These are phyloP conservation scores for Calophaca sinica DNA, from an alignment of 306 rosid species.

Conservation along the genomic window DNA sequence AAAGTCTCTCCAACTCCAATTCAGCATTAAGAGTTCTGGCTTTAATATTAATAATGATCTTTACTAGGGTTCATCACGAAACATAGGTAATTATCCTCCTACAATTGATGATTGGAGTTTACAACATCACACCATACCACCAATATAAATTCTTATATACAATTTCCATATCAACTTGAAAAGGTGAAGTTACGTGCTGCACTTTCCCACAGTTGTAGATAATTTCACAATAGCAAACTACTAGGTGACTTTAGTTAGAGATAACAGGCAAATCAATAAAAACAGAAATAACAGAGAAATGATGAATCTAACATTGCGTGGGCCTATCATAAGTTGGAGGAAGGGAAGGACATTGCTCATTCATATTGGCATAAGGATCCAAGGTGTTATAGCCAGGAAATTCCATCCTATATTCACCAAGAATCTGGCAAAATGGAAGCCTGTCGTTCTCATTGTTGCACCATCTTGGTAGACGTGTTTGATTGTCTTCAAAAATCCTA, in stretches of 20 bases:
- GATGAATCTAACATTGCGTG: constrained; percentile 52
- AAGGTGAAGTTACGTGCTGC: constrained; percentile 11
- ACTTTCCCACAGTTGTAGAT: constrained; percentile 7
- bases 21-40: no score
- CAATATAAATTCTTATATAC: constrained; percentile 34
- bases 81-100: constrained; percentile 17
- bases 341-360: constrained; percentile 89
- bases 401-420: constrained; percentile 92
- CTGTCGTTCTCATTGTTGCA: constrained; percentile 68
- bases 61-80: no score
- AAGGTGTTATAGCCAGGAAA: constrained; percentile 85
- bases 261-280: constrained; percentile 8
- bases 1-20: no score
- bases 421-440: constrained; percentile 96
- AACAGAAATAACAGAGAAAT: neutral
- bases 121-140: constrained; percentile 34
- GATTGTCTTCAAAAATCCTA: constrained; percentile 81
- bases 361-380: constrained; percentile 88
- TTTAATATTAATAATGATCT: no score
- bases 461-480: constrained; percentile 85
- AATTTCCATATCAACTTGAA: neutral
- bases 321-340: constrained; percentile 88
- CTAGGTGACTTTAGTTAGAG: neutral
- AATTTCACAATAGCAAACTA: constrained; percentile 34
- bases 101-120: constrained; percentile 5